Evolutionary conservation across 2,329 filamentous ascomycete genomes (phyloP), one percentile per base, ranked within the genome.

Genomic region (Trichoderma sp.): DNA sequence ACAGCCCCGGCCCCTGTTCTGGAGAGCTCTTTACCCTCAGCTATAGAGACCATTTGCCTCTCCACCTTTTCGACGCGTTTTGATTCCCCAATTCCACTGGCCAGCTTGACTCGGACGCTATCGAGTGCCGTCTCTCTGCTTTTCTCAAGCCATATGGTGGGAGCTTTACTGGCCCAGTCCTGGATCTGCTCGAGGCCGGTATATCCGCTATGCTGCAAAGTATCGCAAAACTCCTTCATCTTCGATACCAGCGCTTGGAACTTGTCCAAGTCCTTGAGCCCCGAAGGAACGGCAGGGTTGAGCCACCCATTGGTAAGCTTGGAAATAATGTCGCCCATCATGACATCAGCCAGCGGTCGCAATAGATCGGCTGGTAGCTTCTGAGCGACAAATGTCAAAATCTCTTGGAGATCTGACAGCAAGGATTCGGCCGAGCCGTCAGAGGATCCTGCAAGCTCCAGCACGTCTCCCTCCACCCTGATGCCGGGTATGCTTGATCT

Each of bases 111-210:
- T 26, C 95, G 87, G 14, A 96, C 87, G 41, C 85, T 83, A 67
- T 93, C 89, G 26, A 99, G 82, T 0, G 92, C 88, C 41, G 84
- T 87, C 72, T 96, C 93, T 71, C 91, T 88, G 69, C 93, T 90
- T 74, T 92, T 94, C 2, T 86, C 86, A 15, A 98, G 83, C 95
- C 95, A 99, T 28, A 92, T 88, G 65, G 87, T 87, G 0, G 93
- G 91, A 1, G 92, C 90, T 67, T 89, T 88, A 47, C 88, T 85
- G 0, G 92, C 88, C 94, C 95, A 99, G 26, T 91, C 87, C 51
- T 85, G 82, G 44, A 99, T 78, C 39, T 89, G 85, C 15, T 83
- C 79, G 55, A 85, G 80, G 5, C 83, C 83, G 17, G 83, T 81
- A 83, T 91, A 94, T 0, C 85, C 83, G 19, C 88, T 79, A 7